phyloP scores from a whole-genome alignment of 2,329 filamentous ascomycete genomes.

The Fusarium sp. region DNA sequence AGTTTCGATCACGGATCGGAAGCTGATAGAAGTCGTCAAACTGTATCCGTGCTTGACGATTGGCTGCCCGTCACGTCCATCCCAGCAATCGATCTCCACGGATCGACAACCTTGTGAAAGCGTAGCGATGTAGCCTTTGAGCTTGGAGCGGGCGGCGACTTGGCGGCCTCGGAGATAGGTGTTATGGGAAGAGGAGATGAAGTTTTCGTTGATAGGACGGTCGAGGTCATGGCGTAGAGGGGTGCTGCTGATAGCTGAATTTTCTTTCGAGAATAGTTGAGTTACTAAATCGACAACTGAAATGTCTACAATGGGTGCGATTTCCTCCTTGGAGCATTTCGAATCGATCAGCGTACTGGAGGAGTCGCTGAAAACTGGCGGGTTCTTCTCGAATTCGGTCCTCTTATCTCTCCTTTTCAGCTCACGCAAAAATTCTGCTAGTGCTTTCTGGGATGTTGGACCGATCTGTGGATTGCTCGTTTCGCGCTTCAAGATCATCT shows the following conservation, averaged over 20 bases:
- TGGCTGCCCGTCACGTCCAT: slow-evolving; percentile 14
- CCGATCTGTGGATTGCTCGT: rapidly evolving
- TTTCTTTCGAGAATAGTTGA: not conserved
- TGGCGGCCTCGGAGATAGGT: slow-evolving; percentile 24
- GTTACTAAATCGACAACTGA: not conserved
- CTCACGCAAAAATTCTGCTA: not conserved
- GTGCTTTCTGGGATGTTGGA: rapidly evolving
- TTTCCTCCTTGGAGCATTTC: not conserved
- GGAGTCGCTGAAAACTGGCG: not conserved
- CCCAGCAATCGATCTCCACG: slow-evolving; percentile 23
- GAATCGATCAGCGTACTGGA: not conserved
- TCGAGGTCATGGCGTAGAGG: not conserved
- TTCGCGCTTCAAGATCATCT: not conserved
- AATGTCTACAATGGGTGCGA: rapidly evolving
- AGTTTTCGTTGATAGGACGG: slow-evolving; percentile 20
- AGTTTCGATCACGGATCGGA: not conserved
- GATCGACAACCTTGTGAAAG: slow-evolving; percentile 16
- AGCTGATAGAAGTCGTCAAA: slow-evolving; percentile 15
- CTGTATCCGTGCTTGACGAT: slow-evolving; percentile 28
- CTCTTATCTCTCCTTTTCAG: not conserved
- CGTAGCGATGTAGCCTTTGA: slow-evolving; percentile 4
- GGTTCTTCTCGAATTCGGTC: rapidly evolving
- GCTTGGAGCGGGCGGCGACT: slow-evolving; percentile 6
- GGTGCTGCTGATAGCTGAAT: not conserved
- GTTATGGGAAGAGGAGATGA: slow-evolving; percentile 26